phyloP scores from a whole-genome alignment of 2,329 filamentous ascomycete genomes.

The Ambrosiella cleistominuta region DNA sequence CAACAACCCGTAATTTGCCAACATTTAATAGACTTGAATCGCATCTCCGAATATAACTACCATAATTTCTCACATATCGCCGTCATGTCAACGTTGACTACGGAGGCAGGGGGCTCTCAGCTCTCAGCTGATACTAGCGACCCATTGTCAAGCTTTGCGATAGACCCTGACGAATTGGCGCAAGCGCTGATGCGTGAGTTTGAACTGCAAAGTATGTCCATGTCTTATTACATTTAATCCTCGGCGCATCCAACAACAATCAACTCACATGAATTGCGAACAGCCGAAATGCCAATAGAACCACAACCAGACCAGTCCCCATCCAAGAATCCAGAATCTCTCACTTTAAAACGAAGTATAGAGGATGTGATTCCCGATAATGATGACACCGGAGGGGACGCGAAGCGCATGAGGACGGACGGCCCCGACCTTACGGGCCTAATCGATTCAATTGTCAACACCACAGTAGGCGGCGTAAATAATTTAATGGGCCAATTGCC shows the following conservation, averaged over 20 bases:
- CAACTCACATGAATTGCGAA: not conserved
- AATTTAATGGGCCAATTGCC: conserved; percentile 22
- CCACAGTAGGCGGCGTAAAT: conserved; percentile 24
- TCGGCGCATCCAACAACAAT: not conserved
- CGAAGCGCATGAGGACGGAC: conserved; percentile 13
- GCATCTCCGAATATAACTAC: not conserved
- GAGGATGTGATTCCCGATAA: not conserved
- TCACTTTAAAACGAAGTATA: conserved; percentile 8
- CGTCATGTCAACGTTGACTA: conserved; percentile 8
- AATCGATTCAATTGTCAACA: conserved; percentile 20
- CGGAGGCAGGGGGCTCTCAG: conserved; percentile 9
- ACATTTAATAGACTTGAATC: not conserved
- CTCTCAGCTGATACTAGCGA: conserved; percentile 4
- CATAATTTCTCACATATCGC: not conserved
- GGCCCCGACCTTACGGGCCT: conserved; percentile 6
- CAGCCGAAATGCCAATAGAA: not conserved
- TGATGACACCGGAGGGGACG: conserved; percentile 3
- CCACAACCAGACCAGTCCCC: not conserved
- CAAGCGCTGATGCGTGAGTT: conserved; percentile 13
- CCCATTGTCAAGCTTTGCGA: conserved; percentile 4
- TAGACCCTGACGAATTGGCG: conserved; percentile 12
- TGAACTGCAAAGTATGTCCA: conserved; percentile 10
- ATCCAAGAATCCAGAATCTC: conserved; percentile 3
- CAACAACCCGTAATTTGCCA: conserved; percentile 1
- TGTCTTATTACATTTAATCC: not conserved